Base-by-base conservation (phyloP, 2,329 filamentous ascomycete genomes). In the Fusarium longipes region DNA sequence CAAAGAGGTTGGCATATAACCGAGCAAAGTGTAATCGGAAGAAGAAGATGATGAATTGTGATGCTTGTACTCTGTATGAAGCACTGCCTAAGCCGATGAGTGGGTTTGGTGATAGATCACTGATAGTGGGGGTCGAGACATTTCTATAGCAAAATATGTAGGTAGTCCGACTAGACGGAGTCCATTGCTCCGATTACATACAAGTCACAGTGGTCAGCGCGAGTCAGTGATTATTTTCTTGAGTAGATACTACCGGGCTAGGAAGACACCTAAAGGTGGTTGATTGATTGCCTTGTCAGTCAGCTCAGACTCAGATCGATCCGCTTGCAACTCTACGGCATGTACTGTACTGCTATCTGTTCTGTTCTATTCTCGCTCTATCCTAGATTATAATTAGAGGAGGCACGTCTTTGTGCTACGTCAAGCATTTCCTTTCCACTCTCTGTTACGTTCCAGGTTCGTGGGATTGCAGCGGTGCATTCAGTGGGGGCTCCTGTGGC, bases 361-460 rank as follows among this genome's bases (percentile, higher is more conserved):
- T 36, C 12, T 25, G 17, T 7, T 24, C 9, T 30, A n/a, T 33
- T 17, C 25, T 25, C 25, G 9, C 14, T 17, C n/a, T n/a, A n/a
- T n/a, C 38, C 15, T 25, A 25, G 36, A 22, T 15, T 10, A n/a
- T n/a, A n/a, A n/a, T 10, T 15, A 43, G 24, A 43, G n/a, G 10
- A 29, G 7, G 27, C 40, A 29, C 10, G 17, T 29, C 40, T 29
- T 27, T 48, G 35, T 54, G 45, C 49, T 61, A 65, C 53, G 52
- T 51, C 45, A 50, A 55, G 24, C 44, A 60, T 51, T 65, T 45
- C 42, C 54, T 65, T 64, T 36, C 30, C 44, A 24, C 43, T 24
- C 15, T 7, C 24, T 65, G 20, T 29, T 67, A 60, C 52, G 65
- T 65, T 68, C 65, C 65, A 68, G 65, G 65, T 68, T 50, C 60